Evolutionary conservation across 257 asterid species (phyloP), one percentile per base, ranked within the genome.

Genomic region (Primulina huaijiensis): DNA sequence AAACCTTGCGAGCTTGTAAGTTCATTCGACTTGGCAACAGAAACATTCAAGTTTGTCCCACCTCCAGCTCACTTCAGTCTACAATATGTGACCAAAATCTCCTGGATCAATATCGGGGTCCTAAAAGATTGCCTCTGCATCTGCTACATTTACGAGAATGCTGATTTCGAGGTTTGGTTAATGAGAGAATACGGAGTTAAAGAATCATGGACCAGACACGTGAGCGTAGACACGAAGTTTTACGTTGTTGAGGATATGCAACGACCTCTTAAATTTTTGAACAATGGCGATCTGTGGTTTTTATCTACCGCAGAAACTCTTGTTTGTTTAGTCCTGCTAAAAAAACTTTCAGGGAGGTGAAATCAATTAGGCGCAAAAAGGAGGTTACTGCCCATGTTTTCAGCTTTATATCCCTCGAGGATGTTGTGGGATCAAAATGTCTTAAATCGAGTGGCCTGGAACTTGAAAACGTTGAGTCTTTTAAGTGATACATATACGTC

Each of bases 231-330:
- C 72, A 43, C 78, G 69, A 75, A 75, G 10, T 79, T 85, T 69
- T 85, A 85, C 57, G 75, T 86, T 65, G 83, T 71, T 37, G 79
- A 71, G 64, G 86, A 85, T 72, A 73, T 85, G 62, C 81, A 64
- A 8, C 68, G 76, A 16, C 90, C 88, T 8, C 37, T 85, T 23
- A 85, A 83, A 34, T 82, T 85, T 35, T 64, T 77, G 52, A 77
- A 70, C 68, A 83, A 77, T 1, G 90, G 88, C 64, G 90, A 85
- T 67, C 57, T 85, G 57, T 81, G 83, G 86, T 80, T 85, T 16
- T 55, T 75, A 50, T 83, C 81, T 23, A 74, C 79, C 31, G 74
- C 74, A 9, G 69, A 79, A 33, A 59, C 69, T 21, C 75, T 85
- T 6, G 85, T 81, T 76, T 81, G 25, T 85, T 77, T 62, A 79